phyloP scores from a whole-genome alignment of 495 filamentous ascomycete species.

The Thermothielavioides terrestris region DNA sequence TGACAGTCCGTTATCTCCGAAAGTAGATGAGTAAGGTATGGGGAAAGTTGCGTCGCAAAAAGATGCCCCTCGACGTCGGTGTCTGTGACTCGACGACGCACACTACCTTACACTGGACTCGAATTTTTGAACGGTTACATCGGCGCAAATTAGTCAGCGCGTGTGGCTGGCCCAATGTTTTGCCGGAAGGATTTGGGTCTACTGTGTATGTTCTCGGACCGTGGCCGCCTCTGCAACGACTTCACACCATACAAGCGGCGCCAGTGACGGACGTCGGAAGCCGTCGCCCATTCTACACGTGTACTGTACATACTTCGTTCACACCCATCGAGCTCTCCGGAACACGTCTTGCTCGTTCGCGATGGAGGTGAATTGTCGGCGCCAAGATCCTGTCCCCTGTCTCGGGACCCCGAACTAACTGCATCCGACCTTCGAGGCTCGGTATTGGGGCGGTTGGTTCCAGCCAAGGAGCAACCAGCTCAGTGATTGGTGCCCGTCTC shows the following conservation, averaged over 20 bases:
- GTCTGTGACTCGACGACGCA: too few relatives aligned
- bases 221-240: not conserved
- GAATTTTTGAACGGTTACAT: too few relatives aligned
- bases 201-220: not conserved
- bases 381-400: slow-evolving; percentile 1
- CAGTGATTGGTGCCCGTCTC: too few relatives aligned
- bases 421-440: not conserved
- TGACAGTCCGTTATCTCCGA: too few relatives aligned
- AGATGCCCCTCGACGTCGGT: too few relatives aligned
- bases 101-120: too few relatives aligned
- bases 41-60: too few relatives aligned
- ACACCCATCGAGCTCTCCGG: not conserved
- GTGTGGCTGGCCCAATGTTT: not conserved
- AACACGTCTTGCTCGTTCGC: not conserved
- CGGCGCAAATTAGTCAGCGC: too few relatives aligned
- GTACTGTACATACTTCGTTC: not conserved
- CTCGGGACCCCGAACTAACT: not conserved
- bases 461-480: too few relatives aligned
- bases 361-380: not conserved
- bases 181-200: not conserved
- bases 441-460: too few relatives aligned
- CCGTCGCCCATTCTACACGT: not conserved
- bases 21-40: too few relatives aligned
- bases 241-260: slow-evolving; percentile 1
- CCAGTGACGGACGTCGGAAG: not conserved